These are phyloP conservation scores for Pseudoneurospora amorphoporcata DNA, from an alignment of 495 filamentous ascomycete genomes.

Conservation along the genomic window DNA sequence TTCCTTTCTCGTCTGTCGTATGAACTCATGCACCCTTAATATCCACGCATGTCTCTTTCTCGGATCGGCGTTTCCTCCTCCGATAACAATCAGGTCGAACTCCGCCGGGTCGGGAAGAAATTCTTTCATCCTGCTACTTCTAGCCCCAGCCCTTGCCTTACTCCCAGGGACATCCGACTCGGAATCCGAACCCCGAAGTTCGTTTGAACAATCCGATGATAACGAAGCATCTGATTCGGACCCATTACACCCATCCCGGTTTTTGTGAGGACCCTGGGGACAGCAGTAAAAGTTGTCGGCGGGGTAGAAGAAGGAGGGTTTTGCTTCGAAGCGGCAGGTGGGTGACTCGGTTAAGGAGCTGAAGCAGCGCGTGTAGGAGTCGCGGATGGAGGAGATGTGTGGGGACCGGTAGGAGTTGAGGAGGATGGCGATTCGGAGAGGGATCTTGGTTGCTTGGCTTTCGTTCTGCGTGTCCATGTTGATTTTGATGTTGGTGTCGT, in stretches of 20 bases:
- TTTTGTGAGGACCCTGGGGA: neutral
- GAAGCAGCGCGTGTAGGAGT: constrained; percentile 32
- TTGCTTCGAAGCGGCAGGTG: constrained; percentile 2
- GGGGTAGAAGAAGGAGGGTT: constrained; percentile 31
- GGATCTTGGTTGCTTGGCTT: neutral
- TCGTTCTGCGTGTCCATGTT: neutral
- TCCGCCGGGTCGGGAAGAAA: constrained; percentile 29
- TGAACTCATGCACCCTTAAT: constrained; percentile 31
- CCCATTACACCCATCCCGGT: neutral
- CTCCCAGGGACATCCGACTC: neutral
- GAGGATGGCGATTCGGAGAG: constrained; percentile 31
- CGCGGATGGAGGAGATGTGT: constrained; percentile 24
- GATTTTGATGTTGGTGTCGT: neutral
- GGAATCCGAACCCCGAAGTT: neutral
- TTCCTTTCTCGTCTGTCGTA: constrained; percentile 25
- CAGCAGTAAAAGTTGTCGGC: constrained; percentile 20
- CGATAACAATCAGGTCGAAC: constrained; percentile 39
- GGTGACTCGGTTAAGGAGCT: constrained; percentile 13
- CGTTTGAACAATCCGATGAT: neutral
- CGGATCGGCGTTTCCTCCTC: constrained; percentile 38
- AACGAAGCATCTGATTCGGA: neutral
- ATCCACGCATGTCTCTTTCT: constrained; percentile 34
- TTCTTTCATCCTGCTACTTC: neutral
- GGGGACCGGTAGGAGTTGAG: constrained; percentile 36
- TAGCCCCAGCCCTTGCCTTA: neutral